Evolutionary conservation across 176 grass and related monocot genomes (phyloP), one percentile per base, ranked within the genome.

Genomic region (Aechmea fasciata): DNA sequence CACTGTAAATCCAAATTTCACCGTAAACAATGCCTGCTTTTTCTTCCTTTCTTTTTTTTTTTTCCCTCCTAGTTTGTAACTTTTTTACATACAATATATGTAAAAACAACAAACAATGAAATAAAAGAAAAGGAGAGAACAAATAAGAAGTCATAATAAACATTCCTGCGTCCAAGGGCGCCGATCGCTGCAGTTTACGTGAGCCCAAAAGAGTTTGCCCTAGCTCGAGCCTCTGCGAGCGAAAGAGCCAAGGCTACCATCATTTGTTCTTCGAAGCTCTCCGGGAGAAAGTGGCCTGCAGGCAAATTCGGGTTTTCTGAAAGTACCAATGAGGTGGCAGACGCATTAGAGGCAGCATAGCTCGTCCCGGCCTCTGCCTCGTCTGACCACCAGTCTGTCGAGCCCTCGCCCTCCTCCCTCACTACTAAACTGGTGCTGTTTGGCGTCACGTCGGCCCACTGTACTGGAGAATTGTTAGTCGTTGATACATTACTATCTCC

Each of bases 231-330:
- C n/a, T 96, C 93, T 4, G 67, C 89, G 68, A 96, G 75, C 4
- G 93, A 92, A 69, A 96, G 73, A 1, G 86, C 86, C 79, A 90
- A 89, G 51, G 86, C 93, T 11, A 96, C 70, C 86, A 86, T 92
- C 93, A 96, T 90, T 71, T 96, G 86, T 66, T 96, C 93, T 65
- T 96, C 93, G 4, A 92, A 96, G 80, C 74, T 84, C 66, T 96
- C 93, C 2, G 93, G 92, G 69, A 96, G 20, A 50, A 54, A 25
- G n/a, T 72, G 23, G 41, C 51, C 78, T 6, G 81, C 57, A 84
- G 47, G 47, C 48, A 78, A 26, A 66, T 28, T 72, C 0, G 74
- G 68, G 62, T 57, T 78, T 62, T 73, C 64, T 14, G 80, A 79
- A 67, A 66, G 6, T 25, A 64, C 41, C n/a, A 65, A 9, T 71